Evolutionary conservation across 169 alveolate genomes (phyloP), one percentile per base, ranked within the genome.

Genomic region (Babesia divergens): DNA sequence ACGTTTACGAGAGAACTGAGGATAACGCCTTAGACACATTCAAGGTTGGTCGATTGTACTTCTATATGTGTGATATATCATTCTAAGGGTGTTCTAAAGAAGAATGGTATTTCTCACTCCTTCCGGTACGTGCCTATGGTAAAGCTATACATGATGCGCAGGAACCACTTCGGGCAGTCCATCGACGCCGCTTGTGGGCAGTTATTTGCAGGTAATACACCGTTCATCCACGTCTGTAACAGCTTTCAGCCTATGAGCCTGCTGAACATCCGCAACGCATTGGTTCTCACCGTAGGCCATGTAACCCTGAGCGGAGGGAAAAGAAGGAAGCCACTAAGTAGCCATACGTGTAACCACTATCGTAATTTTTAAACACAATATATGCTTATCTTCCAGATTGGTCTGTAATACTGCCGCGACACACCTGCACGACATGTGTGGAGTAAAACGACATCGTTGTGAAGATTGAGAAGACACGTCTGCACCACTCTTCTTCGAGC

Each of bases 131-230:
- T 49, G 6, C 13, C 29, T 11, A 24, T 6, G n/a, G 9, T 43
- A 29, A 29, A 34, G 20, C 20, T 47, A 22, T 29, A 60, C 18
- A 22, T 35, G 29, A 29, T 28, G 26, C 47, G 22, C 52, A 88
- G 95, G 52, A 84, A 91, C 60, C 88, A 86, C 65, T 91, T 88
- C 47, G 95, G 95, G 13, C 77, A 83, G 65, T 52, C 83, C 24
- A 91, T 91, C 35, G 95, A 91, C 47, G 95, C 95, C 1, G 95
- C 95, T 14, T 91, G 95, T 43, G 95, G 95, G 35, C 95, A 91
- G 44, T 84, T 90, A 40, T 84, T 64, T 44, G 91, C 92, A 58
- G 92, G 91, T 87, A 35, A 24, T 35, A 20, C 49, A 43, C 32
- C 11, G 24, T 8, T 52, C 3, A 28, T 31, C 5, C 13, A 18